Base-by-base conservation (phyloP, 139 green algal species). In the Chlamydomonas sp. region DNA sequence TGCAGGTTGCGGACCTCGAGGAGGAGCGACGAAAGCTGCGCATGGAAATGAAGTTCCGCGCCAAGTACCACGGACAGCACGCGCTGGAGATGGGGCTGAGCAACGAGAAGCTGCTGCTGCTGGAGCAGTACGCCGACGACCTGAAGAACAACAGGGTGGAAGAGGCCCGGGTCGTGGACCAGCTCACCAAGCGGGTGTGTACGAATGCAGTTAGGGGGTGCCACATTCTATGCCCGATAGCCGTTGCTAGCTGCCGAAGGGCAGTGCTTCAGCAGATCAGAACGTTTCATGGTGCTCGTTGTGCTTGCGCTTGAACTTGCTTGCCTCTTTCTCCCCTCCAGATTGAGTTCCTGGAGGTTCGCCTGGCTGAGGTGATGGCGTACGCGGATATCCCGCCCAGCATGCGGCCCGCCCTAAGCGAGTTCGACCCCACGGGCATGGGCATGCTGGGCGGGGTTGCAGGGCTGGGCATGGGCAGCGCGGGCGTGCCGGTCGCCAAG, bases 11-110 rank as follows among this genome's bases (percentile, higher is more conserved):
- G 10, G 90, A 95, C 75, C 89, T 97, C 20, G 95, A 97, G 86
- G 94, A 97, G 85, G 95, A 97, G 88, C 89, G 94, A 5, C 90
- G 92, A 63, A 93, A 93, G 88, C 90, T 97, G 81, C 94, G 94
- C 68, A 91, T 93, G 77, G 94, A 97, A 84, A 89, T 97, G 72
- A 95, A 95, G 84, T 97, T 97, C 91, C 85, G 94, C 12, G 94
- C 93, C 79, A 97, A 97, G 91, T 96, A 93, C 89, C 92, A 97
- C 72, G 95, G 95, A 1, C 86, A 94, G 86, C 59, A 90, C 31
- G 95, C 95, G 64, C 80, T 95, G 20, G 88, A 94, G 72, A 80
- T 96, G 88, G 93, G 92, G 15, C 89, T 96, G 8, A 93, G 68
- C 15, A 81, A 92, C 18, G 91, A 93, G 68, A 92, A 96, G 93